phyloP scores from a whole-genome alignment of 345 rosid species.

The Aegle marmelos region DNA sequence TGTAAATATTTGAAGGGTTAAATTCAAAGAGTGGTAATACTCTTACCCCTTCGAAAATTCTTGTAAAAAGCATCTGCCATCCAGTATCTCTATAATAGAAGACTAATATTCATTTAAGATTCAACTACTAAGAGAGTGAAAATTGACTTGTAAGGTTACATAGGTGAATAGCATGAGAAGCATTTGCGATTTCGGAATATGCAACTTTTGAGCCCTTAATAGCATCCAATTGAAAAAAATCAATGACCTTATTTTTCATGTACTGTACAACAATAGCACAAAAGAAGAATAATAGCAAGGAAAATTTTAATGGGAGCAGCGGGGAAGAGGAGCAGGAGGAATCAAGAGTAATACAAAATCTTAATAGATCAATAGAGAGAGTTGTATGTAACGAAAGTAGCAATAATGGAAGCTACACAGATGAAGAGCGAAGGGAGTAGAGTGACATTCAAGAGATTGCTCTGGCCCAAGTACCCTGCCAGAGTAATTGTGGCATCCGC shows the following conservation, averaged over 20 bases:
- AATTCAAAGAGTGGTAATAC: too few species aligned
- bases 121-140: not conserved
- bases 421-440: slow-evolving; percentile 84
- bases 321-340: not conserved
- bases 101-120: too few species aligned
- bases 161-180: not conserved
- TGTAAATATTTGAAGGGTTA: too few species aligned
- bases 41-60: too few species aligned
- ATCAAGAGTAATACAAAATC: not conserved
- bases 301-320: not conserved
- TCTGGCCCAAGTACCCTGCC: slow-evolving; percentile 80
- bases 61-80: too few species aligned
- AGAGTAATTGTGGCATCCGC: slow-evolving; percentile 91
- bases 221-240: slow-evolving; percentile 6
- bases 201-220: slow-evolving; percentile 4
- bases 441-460: slow-evolving; percentile 68
- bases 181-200: not conserved
- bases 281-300: not conserved
- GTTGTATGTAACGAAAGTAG: slow-evolving; percentile 90
- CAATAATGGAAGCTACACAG: slow-evolving; percentile 70
- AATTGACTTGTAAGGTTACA: not conserved
- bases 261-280: not conserved
- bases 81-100: too few species aligned
- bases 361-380: slow-evolving; percentile 62
- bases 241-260: not conserved